These are phyloP conservation scores for Mycena albidolilacea DNA, from an alignment of 768 basidiomycete species.

Conservation along the genomic window DNA sequence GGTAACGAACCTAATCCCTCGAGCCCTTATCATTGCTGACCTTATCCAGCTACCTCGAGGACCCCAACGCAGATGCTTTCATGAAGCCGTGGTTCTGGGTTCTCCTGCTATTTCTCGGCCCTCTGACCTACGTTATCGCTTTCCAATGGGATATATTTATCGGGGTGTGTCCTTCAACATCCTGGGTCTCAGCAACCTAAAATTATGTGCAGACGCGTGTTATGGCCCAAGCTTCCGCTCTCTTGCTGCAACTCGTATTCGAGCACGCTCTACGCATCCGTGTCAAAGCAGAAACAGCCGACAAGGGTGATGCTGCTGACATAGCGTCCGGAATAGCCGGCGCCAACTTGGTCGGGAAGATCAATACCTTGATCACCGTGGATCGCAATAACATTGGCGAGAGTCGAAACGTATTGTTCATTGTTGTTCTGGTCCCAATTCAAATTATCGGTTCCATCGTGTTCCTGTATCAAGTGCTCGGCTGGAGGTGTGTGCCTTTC, in stretches of 20 bases:
- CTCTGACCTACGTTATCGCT: constrained; percentile 56
- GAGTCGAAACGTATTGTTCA: constrained; percentile 9
- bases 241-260: constrained; percentile 59
- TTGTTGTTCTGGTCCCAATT: constrained; percentile 48
- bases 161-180: constrained; percentile 46
- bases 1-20: constrained; percentile 42
- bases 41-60: constrained; percentile 68
- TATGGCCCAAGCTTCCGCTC: constrained; percentile 62
- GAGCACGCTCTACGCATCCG: constrained; percentile 72
- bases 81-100: constrained; percentile 83
- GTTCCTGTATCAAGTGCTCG: constrained; percentile 63
- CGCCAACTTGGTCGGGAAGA: constrained; percentile 75
- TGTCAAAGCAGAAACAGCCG: constrained; percentile 60
- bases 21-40: not conserved
- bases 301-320: not conserved
- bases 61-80: constrained; percentile 58
- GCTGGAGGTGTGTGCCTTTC: constrained; percentile 58
- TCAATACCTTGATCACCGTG: constrained; percentile 81
- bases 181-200: constrained; percentile 43
- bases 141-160: constrained; percentile 71
- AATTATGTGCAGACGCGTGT: constrained; percentile 61
- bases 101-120: constrained; percentile 63
- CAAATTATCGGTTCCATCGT: constrained; percentile 54
- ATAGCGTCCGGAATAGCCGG: constrained; percentile 15
- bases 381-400: constrained; percentile 52